These are phyloP conservation scores for Pythium biforme DNA, from an alignment of 352 stramenopile species.

Conservation along the genomic window DNA sequence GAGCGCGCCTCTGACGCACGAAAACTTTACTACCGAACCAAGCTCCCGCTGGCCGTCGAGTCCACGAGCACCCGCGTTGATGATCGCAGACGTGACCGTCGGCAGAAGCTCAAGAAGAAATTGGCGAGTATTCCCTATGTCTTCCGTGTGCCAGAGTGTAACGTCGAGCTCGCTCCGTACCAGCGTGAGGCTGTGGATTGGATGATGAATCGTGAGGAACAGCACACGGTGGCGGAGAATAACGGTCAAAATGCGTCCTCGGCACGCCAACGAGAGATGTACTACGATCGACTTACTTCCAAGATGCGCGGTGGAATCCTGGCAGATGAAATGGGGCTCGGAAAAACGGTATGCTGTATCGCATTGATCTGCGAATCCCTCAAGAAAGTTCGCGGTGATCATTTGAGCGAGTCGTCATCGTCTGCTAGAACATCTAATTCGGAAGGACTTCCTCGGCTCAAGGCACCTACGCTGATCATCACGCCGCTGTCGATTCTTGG, in stretches of 20 bases:
- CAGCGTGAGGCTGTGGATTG: slow-evolving; percentile 86
- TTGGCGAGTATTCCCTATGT: slow-evolving; percentile 2
- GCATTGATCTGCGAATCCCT: slow-evolving; percentile 73
- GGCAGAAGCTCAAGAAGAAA: slow-evolving; percentile 35
- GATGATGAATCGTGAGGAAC: slow-evolving; percentile 75
- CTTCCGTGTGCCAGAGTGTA: slow-evolving; percentile 40
- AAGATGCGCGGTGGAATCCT: slow-evolving; percentile 73
- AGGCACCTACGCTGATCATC: slow-evolving; percentile 71
- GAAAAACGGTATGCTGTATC: slow-evolving; percentile 90
- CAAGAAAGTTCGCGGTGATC: slow-evolving; percentile 38
- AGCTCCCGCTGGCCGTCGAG: slow-evolving; percentile 61
- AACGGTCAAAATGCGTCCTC: slow-evolving; percentile 20
- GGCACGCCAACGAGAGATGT: slow-evolving; percentile 27
- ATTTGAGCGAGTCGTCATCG: slow-evolving; percentile 16
- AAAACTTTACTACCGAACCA: slow-evolving; percentile 45
- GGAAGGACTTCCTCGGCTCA: slow-evolving; percentile 36
- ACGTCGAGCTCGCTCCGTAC: slow-evolving; percentile 72
- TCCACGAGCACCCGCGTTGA: slow-evolving; percentile 52
- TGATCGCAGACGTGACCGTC: slow-evolving; percentile 36
- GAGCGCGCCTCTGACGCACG: neutral
- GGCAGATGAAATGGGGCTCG: slow-evolving; percentile 88
- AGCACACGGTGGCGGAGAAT: slow-evolving; percentile 11
- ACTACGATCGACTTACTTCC: slow-evolving; percentile 25
- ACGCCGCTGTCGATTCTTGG: slow-evolving; percentile 82
- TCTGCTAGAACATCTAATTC: neutral